Evolutionary conservation across 192 early-diverging fungal genomes (phyloP).

Genomic region (Diversispora eburnea): DNA sequence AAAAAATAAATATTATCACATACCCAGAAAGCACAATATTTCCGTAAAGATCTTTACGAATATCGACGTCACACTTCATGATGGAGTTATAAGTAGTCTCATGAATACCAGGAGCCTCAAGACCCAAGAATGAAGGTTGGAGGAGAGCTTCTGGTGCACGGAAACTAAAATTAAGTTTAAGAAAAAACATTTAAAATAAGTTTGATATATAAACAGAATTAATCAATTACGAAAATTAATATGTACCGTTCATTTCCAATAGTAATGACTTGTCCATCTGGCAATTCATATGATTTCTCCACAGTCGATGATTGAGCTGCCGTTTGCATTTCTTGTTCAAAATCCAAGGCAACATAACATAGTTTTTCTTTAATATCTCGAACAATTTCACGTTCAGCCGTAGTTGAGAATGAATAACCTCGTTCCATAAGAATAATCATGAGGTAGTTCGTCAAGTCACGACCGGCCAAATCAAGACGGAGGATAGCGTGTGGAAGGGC

Average conservation of each 20-base stretch:
- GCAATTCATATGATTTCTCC: conserved; percentile 97
- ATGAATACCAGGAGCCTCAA: conserved; percentile 91
- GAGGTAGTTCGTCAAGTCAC: conserved; percentile 93
- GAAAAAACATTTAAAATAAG: not conserved
- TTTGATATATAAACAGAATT: not conserved
- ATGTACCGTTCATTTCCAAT: conserved; percentile 87
- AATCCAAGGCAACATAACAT: conserved; percentile 97
- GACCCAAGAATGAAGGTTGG: conserved; percentile 91
- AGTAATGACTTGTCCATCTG: conserved; percentile 98
- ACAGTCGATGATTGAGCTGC: conserved; percentile 87
- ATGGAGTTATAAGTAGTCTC: conserved; percentile 96
- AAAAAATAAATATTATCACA: not conserved
- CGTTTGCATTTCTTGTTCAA: conserved; percentile 97
- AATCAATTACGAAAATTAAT: not conserved
- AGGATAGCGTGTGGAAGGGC: conserved; percentile 93
- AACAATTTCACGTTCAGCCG: conserved; percentile 96
- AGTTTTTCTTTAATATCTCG: conserved; percentile 99
- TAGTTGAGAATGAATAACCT: conserved; percentile 94
- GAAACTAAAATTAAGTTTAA: conserved; percentile 51
- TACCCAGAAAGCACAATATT: conserved; percentile 89
- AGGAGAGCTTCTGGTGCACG: conserved; percentile 96
- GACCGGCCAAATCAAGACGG: conserved; percentile 95
- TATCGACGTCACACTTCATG: conserved; percentile 97
- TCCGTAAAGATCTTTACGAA: conserved; percentile 92
- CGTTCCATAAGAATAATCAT: conserved; percentile 93